Evolutionary conservation across 1,139 yeast species (phyloP), one percentile per base, ranked within the genome.

Genomic region (Nematodospora anomalae): DNA sequence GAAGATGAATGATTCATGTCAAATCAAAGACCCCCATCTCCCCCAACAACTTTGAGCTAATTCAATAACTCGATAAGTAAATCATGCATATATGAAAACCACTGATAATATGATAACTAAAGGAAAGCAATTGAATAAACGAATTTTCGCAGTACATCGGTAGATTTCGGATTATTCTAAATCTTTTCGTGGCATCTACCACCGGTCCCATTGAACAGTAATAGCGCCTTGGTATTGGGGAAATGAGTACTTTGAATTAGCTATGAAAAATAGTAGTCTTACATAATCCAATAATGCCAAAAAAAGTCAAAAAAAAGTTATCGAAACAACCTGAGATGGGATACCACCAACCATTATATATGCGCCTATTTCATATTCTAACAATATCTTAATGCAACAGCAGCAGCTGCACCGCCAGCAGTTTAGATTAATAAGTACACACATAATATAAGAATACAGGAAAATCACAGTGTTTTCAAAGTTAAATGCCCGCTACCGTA

Each of bases 311-410:
- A 65, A 67, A 3, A 64, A 43, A 4, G 66, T 39, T 71, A 66
- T 67, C 11, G 69, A 58, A 2, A 56, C 35, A 9, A 64, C 68
- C 50, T 67, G 72, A 42, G 64, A 62, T 6, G 55, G 64, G 21
- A 67, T 63, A 13, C 72, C 72, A 1, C 60, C 64, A 30, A 66
- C 53, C 72, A 67, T 66, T 8, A 62, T 46, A 38, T 58, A 45
- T 1, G 70, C 63, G 4, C 72, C 73, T 2, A 43, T 1, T 35
- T 33, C 1, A 60, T 43, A 35, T 44, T 41, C 27, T 46, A 45
- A 16, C 48, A 49, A 4, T 45, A 31, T 18, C 49, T 36, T 4
- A 59, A 45, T 4, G 53, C 47, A 15, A 47, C 42, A 2, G 67
- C 62, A 2, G 72, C 70, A 29, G 57, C 45, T 2, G 56, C 67